Base-by-base conservation (phyloP, 352 stramenopile species). In the Globisporangium takayamanum region DNA sequence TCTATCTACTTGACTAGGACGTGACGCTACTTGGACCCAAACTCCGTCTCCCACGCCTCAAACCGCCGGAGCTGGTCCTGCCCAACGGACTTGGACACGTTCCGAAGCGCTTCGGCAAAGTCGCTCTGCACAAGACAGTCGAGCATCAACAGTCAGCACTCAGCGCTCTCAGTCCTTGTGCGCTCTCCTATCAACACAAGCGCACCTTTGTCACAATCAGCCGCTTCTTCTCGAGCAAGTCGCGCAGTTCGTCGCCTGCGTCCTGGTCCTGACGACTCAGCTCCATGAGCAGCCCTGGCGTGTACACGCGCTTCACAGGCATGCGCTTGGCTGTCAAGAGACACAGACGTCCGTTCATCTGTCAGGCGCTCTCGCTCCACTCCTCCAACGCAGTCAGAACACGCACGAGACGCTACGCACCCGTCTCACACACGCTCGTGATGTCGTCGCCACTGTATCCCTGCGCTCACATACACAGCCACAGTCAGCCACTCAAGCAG, bases 371-470 rank as follows among this genome's bases (percentile, higher is more conserved):
- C 22, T 33, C 25, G 5, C n/a, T 6, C 1, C 16, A 2, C 11
- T 6, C 20, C 30, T 5, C 33, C 33, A 39, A 12, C 33, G 33
- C 33, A 39, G 33, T 39, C 33, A 5, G 33, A 12, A 5, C 33
- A 10, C 33, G 7, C 33, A 12, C 33, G 33, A 33, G 28, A 33
- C 5, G 5, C 33, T 36, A 41, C 80, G 90, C 26, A 97, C 74
- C 50, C 33, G 58, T 63, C 44, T 63, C 58, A 14, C 58, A 63
- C 7, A 63, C 58, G 44, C 84, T 82, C 5, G 78, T 84, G 36
- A 97, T 83, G 62, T 97, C 90, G 14, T 89, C 85, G 22, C 90
- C 91, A 54, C 76, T 94, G 68, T 97, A 97, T 3, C 85, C 83
- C 36, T 68, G 22, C 28, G 28, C 26, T 14, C 55, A 61, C 16